Evolutionary conservation across 2,329 filamentous ascomycete genomes (phyloP).

Genomic region (Penicillium brasilianum): DNA sequence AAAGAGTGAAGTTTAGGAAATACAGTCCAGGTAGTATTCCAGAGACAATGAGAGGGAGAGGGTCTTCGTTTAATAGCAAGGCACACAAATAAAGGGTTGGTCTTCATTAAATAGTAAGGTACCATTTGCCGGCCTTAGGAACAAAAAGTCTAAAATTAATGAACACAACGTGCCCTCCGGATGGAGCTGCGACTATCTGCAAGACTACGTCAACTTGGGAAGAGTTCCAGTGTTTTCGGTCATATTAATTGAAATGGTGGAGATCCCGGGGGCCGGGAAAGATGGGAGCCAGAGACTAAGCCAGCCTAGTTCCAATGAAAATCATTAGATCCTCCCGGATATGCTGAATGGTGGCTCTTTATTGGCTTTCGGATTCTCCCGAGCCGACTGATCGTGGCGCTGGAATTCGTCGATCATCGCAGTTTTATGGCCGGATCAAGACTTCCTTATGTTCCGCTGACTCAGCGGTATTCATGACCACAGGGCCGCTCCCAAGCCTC

Average conservation of each 20-base stretch:
- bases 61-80: not conserved
- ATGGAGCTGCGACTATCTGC: not conserved
- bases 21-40: not conserved
- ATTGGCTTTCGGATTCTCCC: not conserved
- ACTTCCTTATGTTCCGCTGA: not conserved
- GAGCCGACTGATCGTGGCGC: not conserved
- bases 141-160: not conserved
- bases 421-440: not conserved
- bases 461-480: not conserved
- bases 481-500: too few species aligned
- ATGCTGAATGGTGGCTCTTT: not conserved
- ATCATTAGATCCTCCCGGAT: not conserved
- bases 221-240: conserved; percentile 1
- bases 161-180: not conserved
- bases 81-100: too few species aligned
- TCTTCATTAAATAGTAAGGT: not conserved
- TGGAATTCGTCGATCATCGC: not conserved
- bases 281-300: not conserved
- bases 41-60: not conserved
- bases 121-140: not conserved
- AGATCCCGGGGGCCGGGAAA: conserved; percentile 7
- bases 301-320: not conserved
- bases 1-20: not conserved
- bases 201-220: not conserved
- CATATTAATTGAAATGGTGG: conserved; percentile 3